Conservation (phyloP, 148 eudicot genomes). For the Amaranthus hypochondriacus region DNA sequence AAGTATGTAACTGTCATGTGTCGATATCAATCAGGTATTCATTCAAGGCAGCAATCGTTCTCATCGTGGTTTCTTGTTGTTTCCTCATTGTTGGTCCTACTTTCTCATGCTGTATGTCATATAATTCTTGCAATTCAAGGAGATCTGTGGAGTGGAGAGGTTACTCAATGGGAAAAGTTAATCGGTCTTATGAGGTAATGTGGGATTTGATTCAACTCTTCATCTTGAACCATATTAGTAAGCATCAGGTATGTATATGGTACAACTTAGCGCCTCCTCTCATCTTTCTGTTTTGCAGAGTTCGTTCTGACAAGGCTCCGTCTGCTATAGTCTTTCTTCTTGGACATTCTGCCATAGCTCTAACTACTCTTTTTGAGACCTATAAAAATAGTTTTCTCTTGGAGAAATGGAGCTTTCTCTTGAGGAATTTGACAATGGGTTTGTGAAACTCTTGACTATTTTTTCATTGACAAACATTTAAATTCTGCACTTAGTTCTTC, state of each 20-base stretch:
- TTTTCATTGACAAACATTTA: conserved; percentile 3
- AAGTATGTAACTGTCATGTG: not conserved
- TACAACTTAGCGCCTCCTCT: not conserved
- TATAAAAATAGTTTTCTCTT: conserved; percentile 20
- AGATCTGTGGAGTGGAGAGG: conserved; percentile 24
- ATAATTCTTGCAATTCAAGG: conserved; percentile 27
- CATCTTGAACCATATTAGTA: not conserved
- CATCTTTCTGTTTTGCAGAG: conserved; percentile 22
- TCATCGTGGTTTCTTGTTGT: conserved; percentile 30
- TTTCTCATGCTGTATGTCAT: conserved; percentile 33
- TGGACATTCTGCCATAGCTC: conserved; percentile 27
- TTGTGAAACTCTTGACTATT: conserved; percentile 6
- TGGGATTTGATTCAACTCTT: not conserved
- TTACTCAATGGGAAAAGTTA: conserved; percentile 33
- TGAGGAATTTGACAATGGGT: conserved; percentile 28
- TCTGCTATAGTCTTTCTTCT: conserved; percentile 28
- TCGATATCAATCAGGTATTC: conserved; percentile 22
- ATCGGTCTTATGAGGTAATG: conserved; percentile 34
- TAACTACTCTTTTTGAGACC: conserved; percentile 29
- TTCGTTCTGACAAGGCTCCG: conserved; percentile 12
- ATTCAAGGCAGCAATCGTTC: conserved; percentile 21
- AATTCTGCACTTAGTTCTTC: not conserved
- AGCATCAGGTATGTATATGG: not conserved
- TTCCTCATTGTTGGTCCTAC: conserved; percentile 26
- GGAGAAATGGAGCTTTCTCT: conserved; percentile 14